Conservation (phyloP, 2,329 filamentous ascomycete species). For the Fonsecaea nubica region DNA sequence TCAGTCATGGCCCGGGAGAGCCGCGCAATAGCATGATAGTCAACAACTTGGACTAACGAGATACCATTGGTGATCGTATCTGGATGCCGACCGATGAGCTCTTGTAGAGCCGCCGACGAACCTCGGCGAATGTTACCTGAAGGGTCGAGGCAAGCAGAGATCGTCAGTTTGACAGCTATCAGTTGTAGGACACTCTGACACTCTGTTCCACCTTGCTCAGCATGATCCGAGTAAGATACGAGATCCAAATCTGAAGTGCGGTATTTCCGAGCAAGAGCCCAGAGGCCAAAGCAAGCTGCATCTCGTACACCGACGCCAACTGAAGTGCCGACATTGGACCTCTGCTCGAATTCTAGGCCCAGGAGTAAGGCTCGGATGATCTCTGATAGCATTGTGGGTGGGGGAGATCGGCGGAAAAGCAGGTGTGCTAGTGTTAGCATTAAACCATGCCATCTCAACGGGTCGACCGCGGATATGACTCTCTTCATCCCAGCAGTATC, state of each 20-base stretch:
- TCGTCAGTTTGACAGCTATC: slow-evolving; percentile 79
- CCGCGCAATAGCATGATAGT: slow-evolving; percentile 93
- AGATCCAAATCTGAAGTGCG: slow-evolving; percentile 75
- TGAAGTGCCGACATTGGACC: slow-evolving; percentile 81
- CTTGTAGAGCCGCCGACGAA: slow-evolving; percentile 90
- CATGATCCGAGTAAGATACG: slow-evolving; percentile 27
- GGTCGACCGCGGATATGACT: slow-evolving; percentile 76
- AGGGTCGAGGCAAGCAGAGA: slow-evolving; percentile 83
- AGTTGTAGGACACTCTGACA: slow-evolving; percentile 67
- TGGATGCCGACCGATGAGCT: slow-evolving; percentile 90
- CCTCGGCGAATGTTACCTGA: slow-evolving; percentile 92
- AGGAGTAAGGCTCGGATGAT: slow-evolving; percentile 79
- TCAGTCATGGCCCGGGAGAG: slow-evolving; percentile 79
- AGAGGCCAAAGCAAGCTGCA: slow-evolving; percentile 94
- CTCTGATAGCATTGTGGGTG: slow-evolving; percentile 70
- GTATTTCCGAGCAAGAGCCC: slow-evolving; percentile 88
- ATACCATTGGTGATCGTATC: slow-evolving; percentile 84
- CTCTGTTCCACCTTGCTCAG: slow-evolving; percentile 16
- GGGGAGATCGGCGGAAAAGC: slow-evolving; percentile 82
- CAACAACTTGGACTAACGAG: slow-evolving; percentile 82
- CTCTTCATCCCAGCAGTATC: slow-evolving; percentile 48
- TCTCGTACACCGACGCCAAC: slow-evolving; percentile 90
- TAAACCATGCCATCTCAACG: slow-evolving; percentile 88
- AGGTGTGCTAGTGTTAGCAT: slow-evolving; percentile 86
- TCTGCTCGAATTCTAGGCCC: slow-evolving; percentile 86